Conservation (phyloP, 805 yeast species). For the Hanseniaspora hatyaiensis region DNA sequence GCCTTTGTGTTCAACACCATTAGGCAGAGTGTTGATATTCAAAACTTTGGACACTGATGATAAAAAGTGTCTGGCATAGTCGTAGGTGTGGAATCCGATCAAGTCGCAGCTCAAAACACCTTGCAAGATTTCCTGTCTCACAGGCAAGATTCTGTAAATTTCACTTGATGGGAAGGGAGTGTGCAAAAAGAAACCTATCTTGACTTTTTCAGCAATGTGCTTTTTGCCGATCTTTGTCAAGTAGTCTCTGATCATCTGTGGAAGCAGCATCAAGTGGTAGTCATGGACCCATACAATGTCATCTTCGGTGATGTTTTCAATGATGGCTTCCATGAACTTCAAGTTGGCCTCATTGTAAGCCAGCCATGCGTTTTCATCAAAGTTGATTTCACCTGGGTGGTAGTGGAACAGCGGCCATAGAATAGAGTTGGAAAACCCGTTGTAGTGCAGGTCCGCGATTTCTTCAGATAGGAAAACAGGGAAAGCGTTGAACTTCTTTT, state of each 20-base stretch:
- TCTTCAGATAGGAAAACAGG: conserved; percentile 83
- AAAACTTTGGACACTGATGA: conserved; percentile 79
- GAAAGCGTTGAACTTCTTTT: conserved; percentile 70
- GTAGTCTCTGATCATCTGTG: conserved; percentile 66
- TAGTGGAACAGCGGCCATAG: conserved; percentile 97
- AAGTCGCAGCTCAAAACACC: conserved; percentile 92
- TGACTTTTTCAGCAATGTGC: conserved; percentile 39
- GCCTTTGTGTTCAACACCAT: conserved; percentile 70
- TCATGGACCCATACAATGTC: conserved; percentile 97
- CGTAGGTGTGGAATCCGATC: conserved; percentile 98
- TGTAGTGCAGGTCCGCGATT: conserved; percentile 89
- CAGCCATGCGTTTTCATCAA: conserved; percentile 95
- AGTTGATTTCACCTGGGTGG: conserved; percentile 98
- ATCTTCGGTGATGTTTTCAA: conserved; percentile 57
- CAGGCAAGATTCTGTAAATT: conserved; percentile 90
- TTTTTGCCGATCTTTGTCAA: conserved; percentile 28
- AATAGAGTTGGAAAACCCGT: conserved; percentile 89
- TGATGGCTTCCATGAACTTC: conserved; percentile 64
- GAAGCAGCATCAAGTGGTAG: conserved; percentile 90
- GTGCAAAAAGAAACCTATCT: conserved; percentile 86
- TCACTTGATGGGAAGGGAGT: conserved; percentile 98
- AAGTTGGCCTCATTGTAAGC: conserved; percentile 91
- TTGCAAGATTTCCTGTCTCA: conserved; percentile 75
- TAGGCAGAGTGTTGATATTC: conserved; percentile 74
- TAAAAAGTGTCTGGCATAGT: conserved; percentile 90